Evolutionary conservation across 768 basidiomycete genomes (phyloP).

Genomic region (Trametes cinnabarina): DNA sequence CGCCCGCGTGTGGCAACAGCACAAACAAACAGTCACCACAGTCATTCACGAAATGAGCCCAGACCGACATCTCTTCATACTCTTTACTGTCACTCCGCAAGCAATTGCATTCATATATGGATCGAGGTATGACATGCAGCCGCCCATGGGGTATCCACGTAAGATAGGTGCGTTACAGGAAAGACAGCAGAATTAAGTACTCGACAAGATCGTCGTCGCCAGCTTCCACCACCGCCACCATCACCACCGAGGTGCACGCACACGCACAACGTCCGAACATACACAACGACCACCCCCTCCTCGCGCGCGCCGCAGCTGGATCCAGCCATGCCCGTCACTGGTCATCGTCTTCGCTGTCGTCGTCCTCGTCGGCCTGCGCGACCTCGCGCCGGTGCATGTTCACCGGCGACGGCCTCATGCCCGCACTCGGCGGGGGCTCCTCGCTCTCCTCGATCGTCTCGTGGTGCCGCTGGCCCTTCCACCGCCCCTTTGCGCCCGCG

Average conservation of each 20-base stretch:
- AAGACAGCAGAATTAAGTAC: slow-evolving; percentile 16
- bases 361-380: slow-evolving; percentile 36
- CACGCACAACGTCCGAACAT: not conserved
- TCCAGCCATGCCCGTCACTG: slow-evolving; percentile 8
- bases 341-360: slow-evolving; percentile 11
- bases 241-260: not conserved
- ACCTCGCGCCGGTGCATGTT: slow-evolving; percentile 43
- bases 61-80: not conserved
- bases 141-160: slow-evolving; percentile 16
- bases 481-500: slow-evolving; percentile 32
- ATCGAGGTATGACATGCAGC: slow-evolving; percentile 5
- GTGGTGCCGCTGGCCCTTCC: slow-evolving; percentile 40
- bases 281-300: not conserved
- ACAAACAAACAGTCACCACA: not conserved
- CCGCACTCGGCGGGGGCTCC: slow-evolving; percentile 36
- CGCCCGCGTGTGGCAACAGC: not conserved
- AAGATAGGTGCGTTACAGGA: slow-evolving; percentile 19
- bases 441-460: slow-evolving; percentile 50
- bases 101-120: no score
- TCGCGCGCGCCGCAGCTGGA: not conserved
- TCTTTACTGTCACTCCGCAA: no score
- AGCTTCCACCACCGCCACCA: not conserved
- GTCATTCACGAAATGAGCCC: not conserved
- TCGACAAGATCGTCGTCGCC: slow-evolving; percentile 18
- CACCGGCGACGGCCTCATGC: slow-evolving; percentile 18